Conservation (phyloP, 176 grass and related monocot genomes). For the Elymus sibiricus region DNA sequence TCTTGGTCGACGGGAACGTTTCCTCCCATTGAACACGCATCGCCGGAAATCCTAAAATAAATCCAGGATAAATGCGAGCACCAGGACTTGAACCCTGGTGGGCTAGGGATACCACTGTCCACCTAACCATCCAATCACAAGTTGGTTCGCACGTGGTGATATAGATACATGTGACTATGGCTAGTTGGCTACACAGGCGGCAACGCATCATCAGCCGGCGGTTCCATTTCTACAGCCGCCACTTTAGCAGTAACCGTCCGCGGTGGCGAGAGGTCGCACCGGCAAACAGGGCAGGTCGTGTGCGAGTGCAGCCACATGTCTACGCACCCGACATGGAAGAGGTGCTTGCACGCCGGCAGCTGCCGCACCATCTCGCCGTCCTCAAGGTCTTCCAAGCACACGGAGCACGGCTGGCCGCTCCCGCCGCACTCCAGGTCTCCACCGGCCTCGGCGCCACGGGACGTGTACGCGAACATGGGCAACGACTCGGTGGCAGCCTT, state of each 20-base stretch:
- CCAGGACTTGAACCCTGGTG: no score
- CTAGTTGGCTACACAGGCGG: not conserved
- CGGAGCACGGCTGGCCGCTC: not conserved
- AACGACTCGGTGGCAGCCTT: not conserved
- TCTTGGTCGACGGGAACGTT: no score
- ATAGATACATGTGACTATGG: no score
- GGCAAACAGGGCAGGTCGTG: conserved; percentile 31
- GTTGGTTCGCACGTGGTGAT: no score
- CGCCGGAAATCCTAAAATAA: no score
- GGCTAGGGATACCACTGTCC: no score
- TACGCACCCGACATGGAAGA: conserved; percentile 42
- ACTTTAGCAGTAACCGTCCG: not conserved
- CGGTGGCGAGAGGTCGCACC: conserved; percentile 23
- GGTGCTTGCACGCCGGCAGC: conserved; percentile 32
- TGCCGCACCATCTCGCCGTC: conserved; percentile 33
- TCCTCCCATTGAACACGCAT: no score
- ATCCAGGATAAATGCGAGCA: no score
- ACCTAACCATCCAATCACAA: no score
- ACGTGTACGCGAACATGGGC: conserved; percentile 24
- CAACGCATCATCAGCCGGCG: not conserved
- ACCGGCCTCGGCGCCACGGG: not conserved
- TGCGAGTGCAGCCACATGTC: conserved; percentile 49
- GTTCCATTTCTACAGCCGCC: not conserved
- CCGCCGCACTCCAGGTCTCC: conserved; percentile 23
- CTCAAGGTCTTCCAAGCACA: conserved; percentile 17